These are phyloP conservation scores for Lycium ferocissimum DNA, from an alignment of 257 asterid genomes.

Conservation along the genomic window DNA sequence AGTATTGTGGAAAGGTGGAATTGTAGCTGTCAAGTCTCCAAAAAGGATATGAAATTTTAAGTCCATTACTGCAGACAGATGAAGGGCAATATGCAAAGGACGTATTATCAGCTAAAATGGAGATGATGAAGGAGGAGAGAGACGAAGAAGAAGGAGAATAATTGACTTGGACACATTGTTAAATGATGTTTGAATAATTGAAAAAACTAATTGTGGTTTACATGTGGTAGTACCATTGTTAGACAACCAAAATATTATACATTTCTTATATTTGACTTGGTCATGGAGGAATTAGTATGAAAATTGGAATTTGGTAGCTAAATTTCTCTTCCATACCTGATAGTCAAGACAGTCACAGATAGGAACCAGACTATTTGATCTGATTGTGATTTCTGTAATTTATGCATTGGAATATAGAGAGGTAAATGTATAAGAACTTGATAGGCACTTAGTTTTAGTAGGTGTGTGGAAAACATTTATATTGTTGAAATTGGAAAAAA, in stretches of 20 bases:
- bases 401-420: not conserved
- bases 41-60: not conserved
- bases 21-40: not conserved
- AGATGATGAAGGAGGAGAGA: not conserved
- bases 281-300: not conserved
- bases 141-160: conserved; percentile 9
- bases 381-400: not conserved
- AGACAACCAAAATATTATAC: too few species aligned
- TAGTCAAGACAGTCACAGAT: conserved; percentile 3
- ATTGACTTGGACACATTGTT: not conserved
- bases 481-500: not conserved
- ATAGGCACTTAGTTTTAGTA: not conserved
- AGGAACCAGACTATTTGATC: not conserved
- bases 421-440: not conserved
- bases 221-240: too few species aligned
- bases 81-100: not conserved
- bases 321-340: not conserved
- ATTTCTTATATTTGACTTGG: not conserved
- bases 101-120: not conserved
- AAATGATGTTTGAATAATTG: too few species aligned
- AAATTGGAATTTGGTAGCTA: conserved; percentile 1
- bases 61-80: not conserved
- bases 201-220: too few species aligned
- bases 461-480: not conserved
- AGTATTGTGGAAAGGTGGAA: not conserved